These are phyloP conservation scores for Crithidia sp. DNA, from an alignment of 208 protist species.

Conservation along the genomic window DNA sequence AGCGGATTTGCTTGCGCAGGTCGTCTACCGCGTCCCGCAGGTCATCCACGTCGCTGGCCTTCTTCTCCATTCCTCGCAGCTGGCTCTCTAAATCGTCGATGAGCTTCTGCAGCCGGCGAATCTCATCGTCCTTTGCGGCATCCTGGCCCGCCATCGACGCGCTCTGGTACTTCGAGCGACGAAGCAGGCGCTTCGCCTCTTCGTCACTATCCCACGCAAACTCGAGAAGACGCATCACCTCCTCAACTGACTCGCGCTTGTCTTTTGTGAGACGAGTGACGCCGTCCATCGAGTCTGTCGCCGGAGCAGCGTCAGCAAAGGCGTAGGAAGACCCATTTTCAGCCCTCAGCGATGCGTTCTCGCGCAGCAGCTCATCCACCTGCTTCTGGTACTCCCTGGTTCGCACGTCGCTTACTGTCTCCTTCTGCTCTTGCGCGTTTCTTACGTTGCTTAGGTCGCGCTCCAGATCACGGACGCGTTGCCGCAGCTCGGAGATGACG, in stretches of 20 bases:
- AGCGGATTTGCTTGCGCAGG: conserved; percentile 36
- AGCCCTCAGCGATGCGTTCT: conserved; percentile 45
- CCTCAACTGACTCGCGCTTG: conserved; percentile 74
- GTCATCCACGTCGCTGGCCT: conserved; percentile 26
- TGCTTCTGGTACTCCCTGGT: conserved; percentile 48
- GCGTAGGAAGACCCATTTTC: neutral
- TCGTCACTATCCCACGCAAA: conserved; percentile 66
- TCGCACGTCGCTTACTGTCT: conserved; percentile 22
- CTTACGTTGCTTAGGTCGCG: conserved; percentile 17
- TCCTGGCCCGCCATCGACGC: conserved; percentile 43
- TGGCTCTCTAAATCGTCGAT: conserved; percentile 48
- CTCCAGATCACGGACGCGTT: conserved; percentile 31
- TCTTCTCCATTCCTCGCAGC: conserved; percentile 38
- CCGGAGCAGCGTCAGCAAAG: neutral
- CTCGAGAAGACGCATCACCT: conserved; percentile 80
- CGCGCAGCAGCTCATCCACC: conserved; percentile 50
- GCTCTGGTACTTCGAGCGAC: conserved; percentile 29
- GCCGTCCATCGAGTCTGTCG: conserved; percentile 16
- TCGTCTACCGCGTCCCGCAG: conserved; percentile 37
- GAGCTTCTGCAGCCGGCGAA: conserved; percentile 35
- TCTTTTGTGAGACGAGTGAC: conserved; percentile 62
- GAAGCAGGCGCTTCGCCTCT: conserved; percentile 39
- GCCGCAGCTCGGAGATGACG: conserved; percentile 10
- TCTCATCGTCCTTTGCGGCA: conserved; percentile 66
- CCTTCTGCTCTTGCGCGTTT: conserved; percentile 37